phyloP scores from a whole-genome alignment of 73 alveolate species.

The Diophrys appendiculata region DNA sequence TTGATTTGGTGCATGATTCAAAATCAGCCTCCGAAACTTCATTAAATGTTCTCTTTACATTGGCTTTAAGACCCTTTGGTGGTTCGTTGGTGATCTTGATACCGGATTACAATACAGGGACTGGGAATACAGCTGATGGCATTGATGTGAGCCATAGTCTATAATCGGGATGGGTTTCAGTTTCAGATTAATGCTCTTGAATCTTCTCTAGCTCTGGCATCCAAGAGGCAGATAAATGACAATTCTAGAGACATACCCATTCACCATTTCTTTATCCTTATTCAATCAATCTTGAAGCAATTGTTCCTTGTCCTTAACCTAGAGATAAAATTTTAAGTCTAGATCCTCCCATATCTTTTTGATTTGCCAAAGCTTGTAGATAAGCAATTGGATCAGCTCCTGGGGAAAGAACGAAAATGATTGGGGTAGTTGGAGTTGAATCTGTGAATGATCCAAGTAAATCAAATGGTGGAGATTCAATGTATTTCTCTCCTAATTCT shows the following conservation, averaged over 20 bases:
- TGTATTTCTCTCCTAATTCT: slow-evolving; percentile 87
- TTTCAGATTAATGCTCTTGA: slow-evolving; percentile 95
- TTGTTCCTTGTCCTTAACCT: slow-evolving; percentile 99
- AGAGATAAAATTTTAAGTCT: slow-evolving; percentile 95
- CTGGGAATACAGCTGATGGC: slow-evolving; percentile 99
- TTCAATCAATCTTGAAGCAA: slow-evolving; percentile 89
- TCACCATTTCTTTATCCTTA: slow-evolving; percentile 96
- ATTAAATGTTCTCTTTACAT: slow-evolving; percentile 95
- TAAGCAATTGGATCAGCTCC: slow-evolving; percentile 99
- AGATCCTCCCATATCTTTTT: slow-evolving; percentile 84
- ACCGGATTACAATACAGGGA: slow-evolving; percentile 93
- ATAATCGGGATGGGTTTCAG: slow-evolving; percentile 93
- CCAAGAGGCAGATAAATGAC: slow-evolving; percentile 99
- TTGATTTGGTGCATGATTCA: slow-evolving; percentile 85
- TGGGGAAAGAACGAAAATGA: slow-evolving; percentile 97
- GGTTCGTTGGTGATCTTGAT: slow-evolving; percentile 99
- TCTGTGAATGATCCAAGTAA: slow-evolving; percentile 95
- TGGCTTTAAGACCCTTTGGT: slow-evolving; percentile 99
- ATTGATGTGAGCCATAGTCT: slow-evolving; percentile 99
- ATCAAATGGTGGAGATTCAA: slow-evolving; percentile 98
- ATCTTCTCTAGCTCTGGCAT: slow-evolving; percentile 99
- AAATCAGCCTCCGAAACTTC: slow-evolving; percentile 86
- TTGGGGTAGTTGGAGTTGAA: slow-evolving; percentile 96
- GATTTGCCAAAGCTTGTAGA: slow-evolving; percentile 94
- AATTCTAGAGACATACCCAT: slow-evolving; percentile 99